Evolutionary conservation across 805 yeast species (phyloP), one percentile per base, ranked within the genome.

Genomic region (Saccharomycopsis malanga): DNA sequence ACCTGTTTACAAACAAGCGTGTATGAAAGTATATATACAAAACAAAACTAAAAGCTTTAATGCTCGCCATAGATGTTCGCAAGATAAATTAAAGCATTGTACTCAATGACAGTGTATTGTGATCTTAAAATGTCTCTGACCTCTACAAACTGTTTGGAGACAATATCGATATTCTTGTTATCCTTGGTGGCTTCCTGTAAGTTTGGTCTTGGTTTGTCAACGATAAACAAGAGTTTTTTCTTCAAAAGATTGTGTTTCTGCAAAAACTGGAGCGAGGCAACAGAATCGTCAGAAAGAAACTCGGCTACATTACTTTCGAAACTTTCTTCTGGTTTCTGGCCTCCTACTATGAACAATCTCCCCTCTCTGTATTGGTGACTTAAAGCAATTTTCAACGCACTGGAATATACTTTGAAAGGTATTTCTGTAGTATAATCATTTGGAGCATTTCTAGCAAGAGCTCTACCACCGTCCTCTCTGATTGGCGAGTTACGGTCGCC

Each of bases 401-500:
- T 65, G 40, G 79, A 69, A 65, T 91, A 93, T 10, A 83, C 73
- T 61, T 86, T 81, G 30, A 61, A 61, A 20, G 94, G 94, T 56
- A 93, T 71, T 9, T 73, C 77, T 2, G 96, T 83, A 24, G 88
- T 74, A 74, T 82, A 80, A 63, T 91, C 95, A 59, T 84, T 87
- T 42, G 96, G 95, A 2, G 96, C 96, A 46, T 76, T 77, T 61
- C 93, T 81, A 14, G 93, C 96, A 58, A 83, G 77, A 0, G 98
- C 97, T 57, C 82, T 73, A 45, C 91, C 88, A 63, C 96, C 96
- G 59, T 84, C 87, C 59, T 78, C 80, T 68, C 96, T 81, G 39
- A 81, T 83, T 42, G 98, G 98, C 21, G 96, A 87, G 59, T 89
- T 91, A 50, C 85, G 88, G 66, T 89, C 97, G 70, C 99, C 99